Base-by-base conservation (phyloP, 2,329 filamentous ascomycete species). In the Colletotrichum sp. region DNA sequence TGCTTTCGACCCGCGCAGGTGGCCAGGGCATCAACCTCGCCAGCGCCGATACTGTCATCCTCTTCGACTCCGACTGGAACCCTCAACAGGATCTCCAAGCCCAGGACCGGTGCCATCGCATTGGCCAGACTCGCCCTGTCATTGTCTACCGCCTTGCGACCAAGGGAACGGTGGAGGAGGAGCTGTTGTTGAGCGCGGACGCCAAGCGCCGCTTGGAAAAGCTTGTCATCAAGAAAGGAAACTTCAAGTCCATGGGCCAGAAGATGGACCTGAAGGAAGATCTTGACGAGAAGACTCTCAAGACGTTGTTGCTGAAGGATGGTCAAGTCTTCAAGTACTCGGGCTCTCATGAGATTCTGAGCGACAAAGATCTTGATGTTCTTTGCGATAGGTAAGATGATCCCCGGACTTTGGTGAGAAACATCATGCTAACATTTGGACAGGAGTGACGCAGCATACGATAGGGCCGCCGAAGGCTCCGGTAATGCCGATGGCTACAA, bases 11-110 rank as follows among this genome's bases (percentile, higher is more conserved):
- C 0, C 91, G 97, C 16, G 97, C 97, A 1, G 97, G 97, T 26
- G 97, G 97, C 0, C 96, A 98, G 81, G 96, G 96, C 66, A 99
- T 99, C 88, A 99, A 98, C 81, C 92, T 99, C 0, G 95, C 95
- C 0, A 93, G 93, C 1, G 96, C 96, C 0, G 96, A 99, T 80
- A 98, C 96, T 0, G 96, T 98, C 13, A 94, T 99, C 61, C 88
- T 99, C 0, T 99, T 97, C 79, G 96, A 99, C 83, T 92, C 86
- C 4, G 91, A 98, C 80, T 98, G 96, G 93, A 99, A 99, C 80
- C 97, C 97, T 0, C 97, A 99, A 83, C 96, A 98, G 82, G 97
- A 99, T 83, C 88, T 99, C 0, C 97, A 99, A 82, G 97, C 97
- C 0, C 97, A 99, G 84, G 97, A 99, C 81, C 95, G 97, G 7